phyloP scores from a whole-genome alignment of 768 basidiomycete genomes.

The Termitomyces sp. region DNA sequence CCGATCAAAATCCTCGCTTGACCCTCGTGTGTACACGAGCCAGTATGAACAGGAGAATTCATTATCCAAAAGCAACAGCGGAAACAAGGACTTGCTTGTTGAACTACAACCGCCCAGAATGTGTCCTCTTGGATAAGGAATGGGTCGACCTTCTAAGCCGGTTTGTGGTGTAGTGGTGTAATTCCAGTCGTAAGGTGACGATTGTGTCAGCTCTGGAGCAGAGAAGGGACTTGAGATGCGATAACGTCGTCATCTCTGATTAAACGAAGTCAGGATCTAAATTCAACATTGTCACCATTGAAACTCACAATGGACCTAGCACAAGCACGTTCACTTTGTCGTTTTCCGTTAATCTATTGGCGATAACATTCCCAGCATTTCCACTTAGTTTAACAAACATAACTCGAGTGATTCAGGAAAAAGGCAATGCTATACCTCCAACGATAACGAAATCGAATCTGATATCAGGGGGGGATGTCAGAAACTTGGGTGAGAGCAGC shows the following conservation, averaged over 20 bases:
- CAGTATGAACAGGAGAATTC: slow-evolving; percentile 1
- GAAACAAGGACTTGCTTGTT: slow-evolving; percentile 12
- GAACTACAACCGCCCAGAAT: slow-evolving; percentile 20
- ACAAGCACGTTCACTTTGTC: slow-evolving; percentile 16
- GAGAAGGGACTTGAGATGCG: slow-evolving; percentile 12
- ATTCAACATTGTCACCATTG: background rate
- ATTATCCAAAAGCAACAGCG: background rate
- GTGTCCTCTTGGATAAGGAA: slow-evolving; percentile 18
- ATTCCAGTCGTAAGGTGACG: slow-evolving; percentile 19
- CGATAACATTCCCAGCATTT: slow-evolving; percentile 12
- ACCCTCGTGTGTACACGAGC: slow-evolving; percentile 18
- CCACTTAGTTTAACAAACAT: slow-evolving; percentile 3
- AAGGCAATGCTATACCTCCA: slow-evolving; percentile 5
- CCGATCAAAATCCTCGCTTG: slow-evolving; percentile 18
- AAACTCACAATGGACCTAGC: slow-evolving; percentile 15
- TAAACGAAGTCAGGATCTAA: background rate
- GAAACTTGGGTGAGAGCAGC: slow-evolving; percentile 4
- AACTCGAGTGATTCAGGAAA: background rate
- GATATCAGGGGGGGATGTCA: slow-evolving; percentile 5
- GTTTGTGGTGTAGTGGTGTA: slow-evolving; percentile 19
- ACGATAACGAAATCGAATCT: slow-evolving; percentile 14
- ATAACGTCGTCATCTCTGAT: slow-evolving; percentile 11
- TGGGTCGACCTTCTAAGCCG: slow-evolving; percentile 13
- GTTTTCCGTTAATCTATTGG: slow-evolving; percentile 19
- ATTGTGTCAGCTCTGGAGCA: slow-evolving; percentile 1